Evolutionary conservation across 306 rosid genomes (phyloP).

Genomic region (Begonia loranthoides): DNA sequence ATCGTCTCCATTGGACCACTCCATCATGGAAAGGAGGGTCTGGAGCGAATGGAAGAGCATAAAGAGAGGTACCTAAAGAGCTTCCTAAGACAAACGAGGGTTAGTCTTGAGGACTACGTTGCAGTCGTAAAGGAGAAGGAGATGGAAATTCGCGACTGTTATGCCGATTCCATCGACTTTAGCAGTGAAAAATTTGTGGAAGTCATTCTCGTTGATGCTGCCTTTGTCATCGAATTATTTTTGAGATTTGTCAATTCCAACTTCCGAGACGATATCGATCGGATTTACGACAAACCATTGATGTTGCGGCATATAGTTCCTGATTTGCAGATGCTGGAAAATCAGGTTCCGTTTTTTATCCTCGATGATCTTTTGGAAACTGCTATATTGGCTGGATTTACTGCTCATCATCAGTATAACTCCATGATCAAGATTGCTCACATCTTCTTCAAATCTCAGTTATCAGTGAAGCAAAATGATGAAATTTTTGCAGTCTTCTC

Average conservation of each 20-base stretch:
- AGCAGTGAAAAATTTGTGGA: slow-evolving; percentile 9
- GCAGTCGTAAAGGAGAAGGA: not conserved
- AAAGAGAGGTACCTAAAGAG: slow-evolving; percentile 12
- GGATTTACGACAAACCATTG: slow-evolving; percentile 14
- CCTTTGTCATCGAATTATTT: slow-evolving; percentile 15
- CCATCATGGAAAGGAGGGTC: slow-evolving; percentile 14
- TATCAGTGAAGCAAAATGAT: not conserved
- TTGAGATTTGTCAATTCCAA: not conserved
- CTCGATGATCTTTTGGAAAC: slow-evolving; percentile 7
- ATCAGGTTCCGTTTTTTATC: slow-evolving; percentile 37
- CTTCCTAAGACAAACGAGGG: slow-evolving; percentile 4
- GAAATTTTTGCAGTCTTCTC: not conserved
- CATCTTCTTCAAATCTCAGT: slow-evolving; percentile 5
- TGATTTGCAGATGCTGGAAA: slow-evolving; percentile 30
- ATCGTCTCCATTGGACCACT: slow-evolving; percentile 21
- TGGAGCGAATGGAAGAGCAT: slow-evolving; percentile 13
- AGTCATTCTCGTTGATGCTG: slow-evolving; percentile 14
- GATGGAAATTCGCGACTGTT: slow-evolving; percentile 4
- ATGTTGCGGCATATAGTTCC: slow-evolving; percentile 17
- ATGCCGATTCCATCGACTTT: slow-evolving; percentile 8
- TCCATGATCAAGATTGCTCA: slow-evolving; percentile 12
- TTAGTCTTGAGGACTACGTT: slow-evolving; percentile 4
- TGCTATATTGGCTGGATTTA: not conserved
- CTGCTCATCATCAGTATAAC: not conserved
- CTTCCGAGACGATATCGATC: not conserved